A percentile compares a stretch with the other conserved stretches of the same genome.
phyloP scores from a whole-genome alignment of 2,329 filamentous ascomycete genomes.

The Penicillium sp. region DNA sequence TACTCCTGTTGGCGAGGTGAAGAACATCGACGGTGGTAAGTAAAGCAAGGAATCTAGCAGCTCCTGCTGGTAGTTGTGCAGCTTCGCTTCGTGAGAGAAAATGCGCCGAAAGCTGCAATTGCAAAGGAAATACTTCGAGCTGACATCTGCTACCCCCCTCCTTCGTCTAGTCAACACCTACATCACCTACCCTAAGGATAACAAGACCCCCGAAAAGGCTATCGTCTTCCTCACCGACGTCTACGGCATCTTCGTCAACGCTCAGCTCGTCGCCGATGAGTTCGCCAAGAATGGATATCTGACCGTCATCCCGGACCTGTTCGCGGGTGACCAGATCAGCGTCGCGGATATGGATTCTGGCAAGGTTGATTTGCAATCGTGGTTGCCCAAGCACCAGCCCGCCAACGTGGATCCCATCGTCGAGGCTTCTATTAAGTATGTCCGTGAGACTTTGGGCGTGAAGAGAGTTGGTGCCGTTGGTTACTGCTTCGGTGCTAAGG shows the following conservation, averaged over 20 bases:
- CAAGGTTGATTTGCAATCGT: conserved; percentile 55
- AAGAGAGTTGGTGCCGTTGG: conserved; percentile 67
- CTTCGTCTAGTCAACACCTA: conserved; percentile 56
- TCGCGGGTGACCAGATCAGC: conserved; percentile 66
- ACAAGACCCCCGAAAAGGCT: conserved; percentile 56
- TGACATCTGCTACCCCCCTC: conserved; percentile 5
- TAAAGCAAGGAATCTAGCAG: background rate
- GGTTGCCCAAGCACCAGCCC: conserved; percentile 55
- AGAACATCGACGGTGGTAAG: conserved; percentile 52
- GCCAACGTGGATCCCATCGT: conserved; percentile 58
- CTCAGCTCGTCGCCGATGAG: conserved; percentile 71
- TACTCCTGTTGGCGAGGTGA: conserved; percentile 51
- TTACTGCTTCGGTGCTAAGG: conserved; percentile 77
- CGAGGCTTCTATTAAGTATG: conserved; percentile 55
- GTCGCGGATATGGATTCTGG: conserved; percentile 54
- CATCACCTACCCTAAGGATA: conserved; percentile 57
- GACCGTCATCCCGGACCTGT: conserved; percentile 70
- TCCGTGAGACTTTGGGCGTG: conserved; percentile 60
- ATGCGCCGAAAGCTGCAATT: background rate
- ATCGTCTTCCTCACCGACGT: conserved; percentile 63
- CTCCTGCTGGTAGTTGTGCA: too few relatives aligned
- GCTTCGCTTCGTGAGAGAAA: background rate
- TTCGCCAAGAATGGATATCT: conserved; percentile 74
- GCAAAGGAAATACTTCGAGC: background rate
- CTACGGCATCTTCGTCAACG: conserved; percentile 63